phyloP scores from a whole-genome alignment of 805 yeast species.

The Phaffomyces opuntiae region DNA sequence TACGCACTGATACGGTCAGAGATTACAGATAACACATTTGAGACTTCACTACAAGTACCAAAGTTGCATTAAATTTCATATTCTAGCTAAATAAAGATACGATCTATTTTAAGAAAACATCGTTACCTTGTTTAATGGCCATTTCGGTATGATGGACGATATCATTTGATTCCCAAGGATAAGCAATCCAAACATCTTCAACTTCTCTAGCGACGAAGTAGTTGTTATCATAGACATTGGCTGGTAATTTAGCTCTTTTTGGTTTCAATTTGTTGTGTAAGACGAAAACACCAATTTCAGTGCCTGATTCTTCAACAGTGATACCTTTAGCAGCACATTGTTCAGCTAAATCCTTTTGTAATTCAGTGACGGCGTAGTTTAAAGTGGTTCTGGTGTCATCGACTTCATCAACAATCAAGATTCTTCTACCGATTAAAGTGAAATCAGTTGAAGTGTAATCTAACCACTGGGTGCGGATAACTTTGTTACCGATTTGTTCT shows the following conservation, averaged over 20 bases:
- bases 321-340: conserved; percentile 51
- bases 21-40: too few relatives aligned
- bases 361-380: conserved; percentile 70
- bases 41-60: too few relatives aligned
- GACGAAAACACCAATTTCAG: conserved; percentile 70
- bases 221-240: conserved; percentile 48
- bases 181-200: conserved; percentile 79
- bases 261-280: conserved; percentile 70
- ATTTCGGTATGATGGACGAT: conserved; percentile 64
- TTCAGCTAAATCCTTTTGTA: conserved; percentile 60
- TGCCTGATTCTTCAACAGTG: conserved; percentile 33
- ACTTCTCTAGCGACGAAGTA: conserved; percentile 72
- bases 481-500: conserved; percentile 59
- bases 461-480: conserved; percentile 78
- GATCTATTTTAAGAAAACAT: conserved; percentile 30
- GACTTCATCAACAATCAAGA: conserved; percentile 75
- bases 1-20: too few relatives aligned
- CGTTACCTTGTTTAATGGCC: conserved; percentile 73
- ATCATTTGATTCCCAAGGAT: conserved; percentile 80
- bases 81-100: too few relatives aligned
- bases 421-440: conserved; percentile 60
- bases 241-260: conserved; percentile 67
- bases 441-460: conserved; percentile 57
- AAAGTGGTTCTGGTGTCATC: conserved; percentile 83
- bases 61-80: not conserved